These are phyloP conservation scores for Sarocladium strictum DNA, from an alignment of 2,329 filamentous ascomycete species.

Conservation along the genomic window DNA sequence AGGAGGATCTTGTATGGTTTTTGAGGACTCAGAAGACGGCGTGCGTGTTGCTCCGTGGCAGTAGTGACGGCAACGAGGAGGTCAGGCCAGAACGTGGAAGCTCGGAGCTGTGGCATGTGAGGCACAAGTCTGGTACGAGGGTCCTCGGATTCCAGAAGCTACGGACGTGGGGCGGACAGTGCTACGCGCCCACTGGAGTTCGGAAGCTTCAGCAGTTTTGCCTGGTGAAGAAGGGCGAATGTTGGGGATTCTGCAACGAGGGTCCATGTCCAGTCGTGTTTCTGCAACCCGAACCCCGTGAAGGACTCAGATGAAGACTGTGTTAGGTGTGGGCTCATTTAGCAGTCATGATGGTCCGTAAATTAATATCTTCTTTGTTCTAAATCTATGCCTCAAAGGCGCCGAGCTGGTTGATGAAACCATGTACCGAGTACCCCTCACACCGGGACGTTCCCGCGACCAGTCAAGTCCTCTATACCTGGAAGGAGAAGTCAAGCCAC, in stretches of 20 bases:
- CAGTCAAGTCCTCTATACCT: neutral
- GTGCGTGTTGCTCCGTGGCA: too few relatives aligned
- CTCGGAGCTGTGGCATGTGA: slow-evolving; percentile 3
- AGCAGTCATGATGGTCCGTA: too few relatives aligned
- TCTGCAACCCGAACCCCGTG: too few relatives aligned
- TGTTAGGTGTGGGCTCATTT: too few relatives aligned
- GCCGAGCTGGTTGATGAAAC: too few relatives aligned
- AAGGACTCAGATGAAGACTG: too few relatives aligned
- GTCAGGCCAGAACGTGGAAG: slow-evolving; percentile 1
- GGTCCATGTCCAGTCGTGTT: too few relatives aligned
- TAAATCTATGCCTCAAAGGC: neutral
- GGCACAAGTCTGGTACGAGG: slow-evolving; percentile 5
- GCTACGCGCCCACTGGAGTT: neutral
- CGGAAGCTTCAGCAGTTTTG: neutral
- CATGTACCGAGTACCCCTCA: neutral
- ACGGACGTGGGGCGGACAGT: neutral
- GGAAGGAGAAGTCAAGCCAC: neutral
- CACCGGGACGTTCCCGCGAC: neutral
- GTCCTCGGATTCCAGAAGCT: neutral
- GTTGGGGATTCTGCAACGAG: neutral
- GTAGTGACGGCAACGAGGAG: slow-evolving; percentile 9
- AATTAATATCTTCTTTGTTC: too few relatives aligned
- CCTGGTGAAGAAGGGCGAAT: neutral
- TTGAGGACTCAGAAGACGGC: too few relatives aligned
- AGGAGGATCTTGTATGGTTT: too few relatives aligned